phyloP scores from a whole-genome alignment of 2,329 filamentous ascomycete genomes.

The Trichoderma sp. region DNA sequence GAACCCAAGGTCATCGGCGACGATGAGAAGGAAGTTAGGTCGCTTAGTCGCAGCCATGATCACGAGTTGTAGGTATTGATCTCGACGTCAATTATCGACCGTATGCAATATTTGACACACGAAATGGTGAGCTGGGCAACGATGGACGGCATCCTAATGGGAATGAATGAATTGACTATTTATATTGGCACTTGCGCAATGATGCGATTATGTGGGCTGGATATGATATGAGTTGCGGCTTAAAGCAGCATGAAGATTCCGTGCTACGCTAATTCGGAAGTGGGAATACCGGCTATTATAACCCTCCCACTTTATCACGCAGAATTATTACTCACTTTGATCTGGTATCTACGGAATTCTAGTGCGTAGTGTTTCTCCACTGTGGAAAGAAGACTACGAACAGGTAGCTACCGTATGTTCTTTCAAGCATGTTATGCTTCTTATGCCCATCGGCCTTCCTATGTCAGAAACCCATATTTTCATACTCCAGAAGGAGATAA shows the following conservation, averaged over 20 bases:
- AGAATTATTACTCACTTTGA: background rate
- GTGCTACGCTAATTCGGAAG: background rate
- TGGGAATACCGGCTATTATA: background rate
- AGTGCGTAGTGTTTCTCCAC: background rate
- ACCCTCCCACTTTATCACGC: background rate
- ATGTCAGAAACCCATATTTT: background rate
- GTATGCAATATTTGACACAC: background rate
- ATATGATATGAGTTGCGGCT: background rate
- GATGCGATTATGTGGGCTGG: background rate
- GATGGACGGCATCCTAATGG: background rate
- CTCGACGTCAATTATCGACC: background rate
- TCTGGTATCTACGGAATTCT: background rate
- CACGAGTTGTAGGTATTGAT: background rate
- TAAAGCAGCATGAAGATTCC: background rate
- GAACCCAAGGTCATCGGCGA: constrained; percentile 38
- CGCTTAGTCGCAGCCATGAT: constrained; percentile 25
- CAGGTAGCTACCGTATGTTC: background rate
- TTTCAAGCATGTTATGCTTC: background rate
- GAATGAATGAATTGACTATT: background rate
- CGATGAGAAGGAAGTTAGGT: constrained; percentile 38
- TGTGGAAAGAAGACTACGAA: background rate
- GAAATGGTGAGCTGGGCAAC: background rate
- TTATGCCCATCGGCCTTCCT: background rate
- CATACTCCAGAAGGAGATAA: background rate
- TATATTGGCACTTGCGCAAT: background rate